These are phyloP conservation scores for Trichoderma sp. DNA, from an alignment of 2,329 filamentous ascomycete genomes.

Conservation along the genomic window DNA sequence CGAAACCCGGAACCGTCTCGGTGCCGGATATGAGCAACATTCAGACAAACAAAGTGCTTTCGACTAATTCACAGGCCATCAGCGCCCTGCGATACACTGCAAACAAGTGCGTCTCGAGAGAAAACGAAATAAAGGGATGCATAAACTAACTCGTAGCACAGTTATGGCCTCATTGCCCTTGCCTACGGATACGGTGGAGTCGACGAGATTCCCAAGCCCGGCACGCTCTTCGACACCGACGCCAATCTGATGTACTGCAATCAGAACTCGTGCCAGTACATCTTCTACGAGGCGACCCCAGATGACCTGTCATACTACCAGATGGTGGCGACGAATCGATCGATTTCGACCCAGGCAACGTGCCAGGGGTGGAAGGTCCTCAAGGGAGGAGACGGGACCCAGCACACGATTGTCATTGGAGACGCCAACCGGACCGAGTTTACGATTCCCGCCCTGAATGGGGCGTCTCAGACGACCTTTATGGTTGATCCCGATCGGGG, in stretches of 20 bases:
- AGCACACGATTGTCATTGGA: constrained; percentile 29
- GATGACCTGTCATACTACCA: constrained; percentile 20
- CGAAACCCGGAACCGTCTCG: constrained; percentile 34
- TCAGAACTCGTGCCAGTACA: constrained; percentile 30
- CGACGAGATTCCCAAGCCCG: constrained; percentile 28
- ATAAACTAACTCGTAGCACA: constrained; percentile 20
- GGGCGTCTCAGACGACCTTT: constrained; percentile 37
- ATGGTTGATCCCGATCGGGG: constrained; percentile 30
- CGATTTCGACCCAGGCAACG: constrained; percentile 28
- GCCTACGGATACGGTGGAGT: constrained; percentile 27
- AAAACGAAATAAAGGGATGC: neutral
- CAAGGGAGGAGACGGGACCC: constrained; percentile 32
- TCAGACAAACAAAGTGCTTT: constrained; percentile 32
- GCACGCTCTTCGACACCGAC: constrained; percentile 32
- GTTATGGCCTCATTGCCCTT: constrained; percentile 39
- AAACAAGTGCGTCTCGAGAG: constrained; percentile 32
- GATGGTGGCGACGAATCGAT: constrained; percentile 34
- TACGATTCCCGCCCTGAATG: constrained; percentile 29
- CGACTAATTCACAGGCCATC: constrained; percentile 22
- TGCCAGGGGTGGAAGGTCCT: constrained; percentile 35
- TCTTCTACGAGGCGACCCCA: constrained; percentile 37
- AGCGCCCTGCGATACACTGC: constrained; percentile 43
- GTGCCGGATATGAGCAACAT: constrained; percentile 38
- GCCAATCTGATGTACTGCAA: constrained; percentile 35
- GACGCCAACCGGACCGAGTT: constrained; percentile 25